phyloP scores from a whole-genome alignment of 306 rosid species.

The Dicorynia guianensis region DNA sequence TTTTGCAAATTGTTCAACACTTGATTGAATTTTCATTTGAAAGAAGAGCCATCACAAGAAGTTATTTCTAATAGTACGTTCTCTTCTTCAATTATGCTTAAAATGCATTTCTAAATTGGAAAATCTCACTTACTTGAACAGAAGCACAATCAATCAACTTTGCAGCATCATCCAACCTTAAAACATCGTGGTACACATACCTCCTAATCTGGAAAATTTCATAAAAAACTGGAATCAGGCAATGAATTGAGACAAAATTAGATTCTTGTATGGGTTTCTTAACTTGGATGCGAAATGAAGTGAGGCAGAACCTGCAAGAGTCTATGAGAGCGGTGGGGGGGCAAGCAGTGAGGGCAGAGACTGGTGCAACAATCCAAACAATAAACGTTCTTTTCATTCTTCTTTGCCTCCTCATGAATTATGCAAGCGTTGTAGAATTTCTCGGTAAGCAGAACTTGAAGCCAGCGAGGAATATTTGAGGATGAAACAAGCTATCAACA shows the following conservation, averaged over 20 bases:
- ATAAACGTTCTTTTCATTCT: constrained; percentile 88
- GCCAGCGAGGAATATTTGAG: constrained; percentile 75
- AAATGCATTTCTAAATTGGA: neutral
- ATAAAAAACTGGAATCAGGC: neutral
- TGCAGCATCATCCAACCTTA: constrained; percentile 79
- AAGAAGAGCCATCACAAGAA: neutral
- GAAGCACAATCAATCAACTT: constrained; percentile 75
- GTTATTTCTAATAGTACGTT: neutral
- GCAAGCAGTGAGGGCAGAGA: constrained; percentile 87
- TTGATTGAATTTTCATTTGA: neutral
- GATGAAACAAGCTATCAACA: constrained; percentile 45
- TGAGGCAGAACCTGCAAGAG: constrained; percentile 71
- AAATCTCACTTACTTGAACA: constrained; percentile 72
- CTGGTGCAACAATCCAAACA: constrained; percentile 92
- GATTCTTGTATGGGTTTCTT: neutral
- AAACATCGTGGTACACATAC: constrained; percentile 81
- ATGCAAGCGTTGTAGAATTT: constrained; percentile 95
- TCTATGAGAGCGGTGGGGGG: constrained; percentile 79
- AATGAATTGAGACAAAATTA: neutral
- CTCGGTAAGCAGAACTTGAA: constrained; percentile 68
- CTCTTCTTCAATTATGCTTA: neutral
- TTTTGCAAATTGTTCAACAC: neutral
- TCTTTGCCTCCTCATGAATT: constrained; percentile 80
- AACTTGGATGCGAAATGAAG: neutral
- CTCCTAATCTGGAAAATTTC: constrained; percentile 75